A percentile compares a stretch with the other conserved stretches of the same genome.
These are phyloP conservation scores for Symbiodinium natans DNA, from an alignment of 73 alveolate genomes.

Conservation along the genomic window DNA sequence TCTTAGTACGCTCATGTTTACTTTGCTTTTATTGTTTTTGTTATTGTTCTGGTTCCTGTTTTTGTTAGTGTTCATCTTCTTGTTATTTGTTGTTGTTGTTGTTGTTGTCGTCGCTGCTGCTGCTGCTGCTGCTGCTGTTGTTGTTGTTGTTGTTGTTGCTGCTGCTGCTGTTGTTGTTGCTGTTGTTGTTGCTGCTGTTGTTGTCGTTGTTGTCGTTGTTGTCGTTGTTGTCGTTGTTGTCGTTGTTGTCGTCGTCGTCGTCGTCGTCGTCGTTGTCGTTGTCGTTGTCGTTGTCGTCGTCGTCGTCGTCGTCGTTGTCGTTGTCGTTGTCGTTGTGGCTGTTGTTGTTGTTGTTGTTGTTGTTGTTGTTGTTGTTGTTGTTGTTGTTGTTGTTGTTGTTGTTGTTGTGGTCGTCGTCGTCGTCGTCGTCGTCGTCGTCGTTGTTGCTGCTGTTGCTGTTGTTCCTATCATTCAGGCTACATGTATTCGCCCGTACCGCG, in stretches of 20 bases:
- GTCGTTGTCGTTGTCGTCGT: not conserved
- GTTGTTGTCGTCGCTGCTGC: not conserved
- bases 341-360: not conserved
- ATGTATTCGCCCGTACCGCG: no score
- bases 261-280: not conserved
- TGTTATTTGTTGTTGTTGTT: not conserved
- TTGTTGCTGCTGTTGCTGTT: not conserved
- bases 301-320: not conserved
- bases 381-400: not conserved
- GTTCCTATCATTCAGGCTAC: no score
- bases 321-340: not conserved
- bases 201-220: not conserved
- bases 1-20: not conserved
- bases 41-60: not conserved
- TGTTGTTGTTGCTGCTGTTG: not conserved
- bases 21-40: not conserved
- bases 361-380: not conserved
- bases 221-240: not conserved
- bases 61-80: not conserved
- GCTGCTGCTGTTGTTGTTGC: not conserved
- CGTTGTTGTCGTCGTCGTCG: not conserved
- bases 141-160: not conserved
- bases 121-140: not conserved
- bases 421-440: not conserved
- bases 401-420: no score